Evolutionary conservation across 1,284 basidiomycete species (phyloP), one percentile per base, ranked within the genome.

Genomic region (Boletus sp.): DNA sequence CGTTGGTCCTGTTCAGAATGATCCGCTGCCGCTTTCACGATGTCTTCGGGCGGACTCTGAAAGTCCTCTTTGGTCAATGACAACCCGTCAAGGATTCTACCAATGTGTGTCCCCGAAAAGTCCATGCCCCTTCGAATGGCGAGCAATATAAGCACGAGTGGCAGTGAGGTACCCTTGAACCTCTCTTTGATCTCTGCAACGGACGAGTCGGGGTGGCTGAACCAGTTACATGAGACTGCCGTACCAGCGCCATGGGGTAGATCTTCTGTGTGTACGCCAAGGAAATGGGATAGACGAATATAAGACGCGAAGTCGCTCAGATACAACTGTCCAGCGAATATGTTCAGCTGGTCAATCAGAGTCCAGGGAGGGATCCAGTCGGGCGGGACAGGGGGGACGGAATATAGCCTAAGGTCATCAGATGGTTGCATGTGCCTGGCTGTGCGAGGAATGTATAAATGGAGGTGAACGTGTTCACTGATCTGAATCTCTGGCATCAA

Each of bases 381-480:
- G 11, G 16, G 14, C 7, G 55, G 47, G 16, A 56, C 7, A 9
- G 55, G 13, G 2, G 55, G 55, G 11, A 56, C 16, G 10, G 55
- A 43, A 25, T 51, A 56, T 1, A 51, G n/a, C 17, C 21, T 40
- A 37, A 56, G 47, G 33, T 53, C 28, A 14, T 57, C 49, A 14
- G 55, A 9, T 30, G 55, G 55, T 11, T 30, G 48, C 55, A 56
- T 56, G 35, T n/a, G 55, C 16, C 48, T 46, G 25, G 48, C 43
- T 5, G 55, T 43, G 10, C 47, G 55, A 14, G 55, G 47, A 8
- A 43, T 14, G 37, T 56, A 50, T 25, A 49, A 13, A 31, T 56
- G 55, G n/a, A 56, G 47, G 28, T 50, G 48, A 13, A 57, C 49
- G 14, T 57, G 49, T 13, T 57, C 14, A 49, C 56, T 57, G 38